A percentile compares a stretch with the other conserved stretches of the same genome.
phyloP scores from a whole-genome alignment of 768 basidiomycete species.

The Hericium coralloides region DNA sequence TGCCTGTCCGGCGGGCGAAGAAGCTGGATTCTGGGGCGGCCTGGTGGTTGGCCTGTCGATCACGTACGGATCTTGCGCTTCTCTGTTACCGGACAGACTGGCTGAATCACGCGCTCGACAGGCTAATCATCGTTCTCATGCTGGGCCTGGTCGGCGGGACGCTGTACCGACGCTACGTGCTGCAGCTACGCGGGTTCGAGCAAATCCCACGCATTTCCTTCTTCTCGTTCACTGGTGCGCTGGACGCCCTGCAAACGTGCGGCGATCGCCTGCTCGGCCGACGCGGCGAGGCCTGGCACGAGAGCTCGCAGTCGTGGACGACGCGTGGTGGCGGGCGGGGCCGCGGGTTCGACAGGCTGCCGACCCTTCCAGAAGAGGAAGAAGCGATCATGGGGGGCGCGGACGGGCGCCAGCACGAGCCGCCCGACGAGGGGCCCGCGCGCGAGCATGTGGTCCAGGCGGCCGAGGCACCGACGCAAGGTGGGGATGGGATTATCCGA shows the following conservation, averaged over 20 bases:
- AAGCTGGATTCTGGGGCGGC: constrained; percentile 37
- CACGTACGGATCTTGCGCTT: constrained; percentile 36
- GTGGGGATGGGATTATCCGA: constrained; percentile 17
- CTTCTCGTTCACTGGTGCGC: constrained; percentile 20
- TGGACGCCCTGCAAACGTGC: constrained; percentile 16
- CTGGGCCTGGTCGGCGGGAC: constrained; percentile 61
- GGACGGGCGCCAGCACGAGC: constrained; percentile 20
- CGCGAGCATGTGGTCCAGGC: too few relatives aligned
- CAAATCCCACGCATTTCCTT: constrained; percentile 58
- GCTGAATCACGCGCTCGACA: constrained; percentile 19
- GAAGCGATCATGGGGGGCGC: constrained; percentile 19
- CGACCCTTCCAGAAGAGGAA: constrained; percentile 17
- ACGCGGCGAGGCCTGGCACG: constrained; percentile 15
- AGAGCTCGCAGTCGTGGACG: constrained; percentile 9
- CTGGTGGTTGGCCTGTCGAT: constrained; percentile 45
- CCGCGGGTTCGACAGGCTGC: constrained; percentile 19
- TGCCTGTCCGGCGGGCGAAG: constrained; percentile 65
- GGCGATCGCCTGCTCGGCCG: constrained; percentile 14
- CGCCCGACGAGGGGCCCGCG: neutral
- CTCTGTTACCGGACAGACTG: neutral
- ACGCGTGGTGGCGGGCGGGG: constrained; percentile 13
- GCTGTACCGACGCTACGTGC: constrained; percentile 71
- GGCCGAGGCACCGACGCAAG: too few relatives aligned
- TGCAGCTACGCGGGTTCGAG: constrained; percentile 61
- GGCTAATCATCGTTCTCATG: constrained; percentile 46